phyloP scores from a whole-genome alignment of 129 eudicot species.

The Tanacetum coccineum region DNA sequence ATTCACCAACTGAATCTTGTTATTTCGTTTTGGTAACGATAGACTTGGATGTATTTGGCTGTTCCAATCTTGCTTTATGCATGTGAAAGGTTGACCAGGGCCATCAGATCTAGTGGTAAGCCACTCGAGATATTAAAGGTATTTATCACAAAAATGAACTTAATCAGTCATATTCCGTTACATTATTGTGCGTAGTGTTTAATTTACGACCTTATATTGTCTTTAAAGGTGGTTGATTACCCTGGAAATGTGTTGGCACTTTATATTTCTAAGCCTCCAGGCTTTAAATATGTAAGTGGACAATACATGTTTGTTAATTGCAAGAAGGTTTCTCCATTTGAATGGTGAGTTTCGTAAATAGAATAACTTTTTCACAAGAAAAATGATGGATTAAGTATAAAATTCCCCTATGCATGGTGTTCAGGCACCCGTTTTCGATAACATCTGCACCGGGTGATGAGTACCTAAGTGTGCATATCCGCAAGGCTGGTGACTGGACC shows the following conservation, averaged over 20 bases:
- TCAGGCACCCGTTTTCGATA: conserved; percentile 68
- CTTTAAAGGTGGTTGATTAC: conserved; percentile 38
- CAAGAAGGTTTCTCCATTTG: conserved; percentile 46
- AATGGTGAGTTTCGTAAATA: conserved; percentile 33
- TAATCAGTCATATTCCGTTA: not conserved
- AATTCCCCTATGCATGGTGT: not conserved
- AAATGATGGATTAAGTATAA: not conserved
- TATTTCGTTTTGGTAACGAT: conserved; percentile 1
- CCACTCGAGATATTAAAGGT: conserved; percentile 50
- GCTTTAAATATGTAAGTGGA: conserved; percentile 49
- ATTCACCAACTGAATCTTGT: not conserved
- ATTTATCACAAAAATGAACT: conserved; percentile 1
- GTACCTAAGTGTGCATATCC: conserved; percentile 56
- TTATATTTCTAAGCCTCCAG: conserved; percentile 48
- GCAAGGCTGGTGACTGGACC: conserved; percentile 67
- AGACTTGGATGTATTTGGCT: conserved; percentile 89
- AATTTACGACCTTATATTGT: no score
- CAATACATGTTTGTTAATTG: conserved; percentile 57
- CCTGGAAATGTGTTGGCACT: conserved; percentile 46
- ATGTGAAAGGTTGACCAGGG: conserved; percentile 42
- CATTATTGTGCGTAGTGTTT: not conserved
- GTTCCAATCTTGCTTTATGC: conserved; percentile 57
- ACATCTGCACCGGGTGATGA: conserved; percentile 66
- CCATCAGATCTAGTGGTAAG: conserved; percentile 46
- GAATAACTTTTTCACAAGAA: not conserved